Base-by-base conservation (phyloP, 305 asterid genomes). In the Nicotiana rustica region DNA sequence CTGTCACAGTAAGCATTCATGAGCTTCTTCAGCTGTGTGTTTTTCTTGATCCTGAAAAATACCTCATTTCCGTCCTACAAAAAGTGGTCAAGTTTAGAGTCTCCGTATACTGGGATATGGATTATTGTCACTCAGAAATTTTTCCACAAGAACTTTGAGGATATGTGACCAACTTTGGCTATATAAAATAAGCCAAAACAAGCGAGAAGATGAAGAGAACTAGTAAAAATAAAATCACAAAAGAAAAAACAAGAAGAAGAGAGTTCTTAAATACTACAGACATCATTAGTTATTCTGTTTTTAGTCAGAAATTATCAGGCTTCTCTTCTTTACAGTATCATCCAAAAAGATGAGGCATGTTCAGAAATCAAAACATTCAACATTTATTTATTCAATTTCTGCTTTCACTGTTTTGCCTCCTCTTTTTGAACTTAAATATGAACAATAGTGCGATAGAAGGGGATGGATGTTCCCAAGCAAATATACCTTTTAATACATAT, bases 1-100 rank as follows among this genome's bases (percentile, higher is more conserved):
- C 85, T 86, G 14, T 86, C 89, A 64, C 89, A 88, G 57, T 88
- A 86, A 3, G 86, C 90, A 77, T 83, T 82, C 89, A 88, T 88
- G 68, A 88, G 90, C 88, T 84, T 88, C 68, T 83, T 84, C 79
- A 86, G 81, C 35, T 88, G 86, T n/a, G 90, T 88, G 66, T 85
- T 88, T 38, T 86, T 86, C 73, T 88, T 88, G 65, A 88, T 86
- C 89, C 86, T 88, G 80, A 88, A 88, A 62, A 88, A 86, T 0
- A 88, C 86, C 49, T 84, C 88, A 18, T 82, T 86, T 6, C 90
- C 90, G 38, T 88, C 89, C 90, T 88, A 67, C 35, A 83, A 75
- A 75, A 75, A 29, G 14, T 52, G 10, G 29, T 75, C 65, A 4
- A 52, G 17, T 75, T 75, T 29, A 52, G 29, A 75, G 0, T 49